Evolutionary conservation across 345 rosid species (phyloP), one percentile per base, ranked within the genome.

Genomic region (Draba incana): DNA sequence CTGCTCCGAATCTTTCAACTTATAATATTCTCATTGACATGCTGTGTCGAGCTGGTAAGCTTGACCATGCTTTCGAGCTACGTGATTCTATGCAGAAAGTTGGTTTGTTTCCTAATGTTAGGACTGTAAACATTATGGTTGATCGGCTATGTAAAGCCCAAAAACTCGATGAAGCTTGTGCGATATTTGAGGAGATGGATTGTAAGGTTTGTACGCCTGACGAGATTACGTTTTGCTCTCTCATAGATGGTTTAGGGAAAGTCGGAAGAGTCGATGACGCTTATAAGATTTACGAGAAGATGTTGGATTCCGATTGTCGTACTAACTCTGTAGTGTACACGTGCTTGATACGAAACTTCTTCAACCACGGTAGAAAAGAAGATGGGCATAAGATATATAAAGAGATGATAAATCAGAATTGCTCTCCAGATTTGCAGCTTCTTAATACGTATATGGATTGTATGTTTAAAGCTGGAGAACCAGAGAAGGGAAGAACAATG

Each of bases 301-400:
- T 91, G 97, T 45, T 91, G 75, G 96, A 89, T 77, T 68, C 82
- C 44, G 83, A 74, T 57, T 81, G 80, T 71, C 71, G 54, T 35
- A 90, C 97, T 16, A 81, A 77, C 81, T 84, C 81, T 41, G 69
- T 94, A 49, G 84, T 86, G 23, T 94, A 85, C 71, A 91, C 97
- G 23, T 88, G 92, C 69, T 95, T 91, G 24, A 88, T 94, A 30
- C 84, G 79, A 72, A 91, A 79, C 83, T 94, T 91, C 79, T 94
- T 94, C 80, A 89, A 70, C 69, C 70, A 69, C 16, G 88, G 95
- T 16, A 81, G 99, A 78, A 87, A 86, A 80, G 92, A 83, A 62
- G 99, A 94, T 83, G 97, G 97, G 12, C 96, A 94, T 83, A 94
- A 94, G 86, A 80, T 89, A 60, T 94, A 85, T 77, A 89, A 86